A percentile compares a stretch with the other conserved stretches of the same genome.
Conservation (phyloP, 2,329 filamentous ascomycete genomes). For the Aspergillus novofumigatus region DNA sequence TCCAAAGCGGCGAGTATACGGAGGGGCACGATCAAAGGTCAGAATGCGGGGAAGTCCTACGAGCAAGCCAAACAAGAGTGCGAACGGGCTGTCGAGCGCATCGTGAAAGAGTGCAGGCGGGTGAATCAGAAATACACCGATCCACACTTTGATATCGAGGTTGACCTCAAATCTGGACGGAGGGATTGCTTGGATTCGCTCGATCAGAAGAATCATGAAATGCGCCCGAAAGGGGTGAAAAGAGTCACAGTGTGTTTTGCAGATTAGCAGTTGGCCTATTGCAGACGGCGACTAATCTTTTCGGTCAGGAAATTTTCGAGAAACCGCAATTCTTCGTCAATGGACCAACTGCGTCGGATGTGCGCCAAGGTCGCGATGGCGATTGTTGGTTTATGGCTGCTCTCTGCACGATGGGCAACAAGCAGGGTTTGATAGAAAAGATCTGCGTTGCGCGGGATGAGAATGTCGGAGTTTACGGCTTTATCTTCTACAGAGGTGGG, state of each 20-base stretch:
- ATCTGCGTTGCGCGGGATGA: conserved; percentile 71
- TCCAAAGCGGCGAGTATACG: conserved; percentile 55
- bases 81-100: conserved; percentile 55
- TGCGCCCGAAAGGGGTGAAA: conserved; percentile 68
- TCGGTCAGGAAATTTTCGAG: conserved; percentile 68
- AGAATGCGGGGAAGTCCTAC: conserved; percentile 63
- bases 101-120: conserved; percentile 62
- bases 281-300: neutral
- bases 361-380: conserved; percentile 71
- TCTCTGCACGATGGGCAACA: conserved; percentile 71
- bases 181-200: conserved; percentile 52
- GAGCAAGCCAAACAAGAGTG: conserved; percentile 69
- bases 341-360: conserved; percentile 70
- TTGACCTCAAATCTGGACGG: conserved; percentile 61
- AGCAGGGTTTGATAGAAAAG: conserved; percentile 65
- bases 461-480: conserved; percentile 75
- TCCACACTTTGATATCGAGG: conserved; percentile 80
- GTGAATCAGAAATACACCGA: conserved; percentile 84
- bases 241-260: conserved; percentile 52
- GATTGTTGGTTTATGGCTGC: conserved; percentile 87
- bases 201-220: conserved; percentile 30
- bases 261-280: neutral
- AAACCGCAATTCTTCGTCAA: conserved; percentile 73
- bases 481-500: conserved; percentile 70
- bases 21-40: conserved; percentile 50